Evolutionary conservation across 352 stramenopile genomes (phyloP).

Genomic region (Globisporangium parvum): DNA sequence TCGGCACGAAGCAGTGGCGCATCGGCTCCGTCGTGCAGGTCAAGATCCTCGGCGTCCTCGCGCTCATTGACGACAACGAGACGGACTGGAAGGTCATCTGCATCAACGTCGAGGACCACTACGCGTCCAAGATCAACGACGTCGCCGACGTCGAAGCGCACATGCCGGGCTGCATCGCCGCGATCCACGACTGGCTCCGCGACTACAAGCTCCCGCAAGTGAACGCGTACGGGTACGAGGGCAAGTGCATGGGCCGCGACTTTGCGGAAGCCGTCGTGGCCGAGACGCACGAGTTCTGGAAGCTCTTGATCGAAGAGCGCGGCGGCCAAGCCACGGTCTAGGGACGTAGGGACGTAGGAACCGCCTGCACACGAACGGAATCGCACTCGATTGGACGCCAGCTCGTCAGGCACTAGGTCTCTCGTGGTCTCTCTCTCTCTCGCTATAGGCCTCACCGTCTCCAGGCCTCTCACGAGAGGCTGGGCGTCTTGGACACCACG

Average conservation of each 20-base stretch:
- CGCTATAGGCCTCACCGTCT: too few relatives aligned
- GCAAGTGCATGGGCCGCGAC: constrained; percentile 91
- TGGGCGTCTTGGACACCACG: too few relatives aligned
- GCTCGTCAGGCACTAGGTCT: too few relatives aligned
- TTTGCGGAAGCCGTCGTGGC: constrained; percentile 85
- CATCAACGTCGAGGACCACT: constrained; percentile 95
- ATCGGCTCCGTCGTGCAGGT: constrained; percentile 94
- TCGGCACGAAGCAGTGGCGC: constrained; percentile 90
- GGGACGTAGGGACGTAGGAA: too few relatives aligned
- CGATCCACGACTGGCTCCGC: constrained; percentile 97
- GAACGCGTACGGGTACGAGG: constrained; percentile 98
- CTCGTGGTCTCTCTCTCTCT: too few relatives aligned
- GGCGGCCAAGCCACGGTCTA: constrained; percentile 79
- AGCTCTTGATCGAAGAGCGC: constrained; percentile 83
- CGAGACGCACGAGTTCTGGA: constrained; percentile 89
- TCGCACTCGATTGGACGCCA: background rate
- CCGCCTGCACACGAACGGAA: too few relatives aligned
- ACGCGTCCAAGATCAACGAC: constrained; percentile 96
- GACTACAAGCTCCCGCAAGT: constrained; percentile 99
- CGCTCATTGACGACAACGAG: constrained; percentile 99
- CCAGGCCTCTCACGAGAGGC: too few relatives aligned
- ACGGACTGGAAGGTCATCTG: constrained; percentile 99
- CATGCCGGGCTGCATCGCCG: constrained; percentile 89
- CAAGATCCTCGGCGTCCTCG: constrained; percentile 97
- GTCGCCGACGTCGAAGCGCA: constrained; percentile 95